A percentile compares a stretch with the other conserved stretches of the same genome.
phyloP scores from a whole-genome alignment of 2,329 filamentous ascomycete genomes.

The Penicillium freii region DNA sequence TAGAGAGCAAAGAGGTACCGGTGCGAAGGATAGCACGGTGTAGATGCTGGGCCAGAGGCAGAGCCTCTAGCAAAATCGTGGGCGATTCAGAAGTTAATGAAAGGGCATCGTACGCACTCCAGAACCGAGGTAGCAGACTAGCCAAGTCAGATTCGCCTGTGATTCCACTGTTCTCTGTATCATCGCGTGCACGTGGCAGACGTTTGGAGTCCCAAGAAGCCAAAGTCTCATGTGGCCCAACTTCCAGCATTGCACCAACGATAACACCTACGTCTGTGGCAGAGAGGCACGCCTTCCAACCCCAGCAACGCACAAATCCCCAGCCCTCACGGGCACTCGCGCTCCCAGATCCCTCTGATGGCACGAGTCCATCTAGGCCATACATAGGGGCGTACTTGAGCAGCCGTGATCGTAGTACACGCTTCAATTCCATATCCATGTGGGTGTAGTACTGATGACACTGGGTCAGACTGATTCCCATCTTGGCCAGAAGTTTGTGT shows the following conservation, averaged over 20 bases:
- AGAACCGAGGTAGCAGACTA: slow-evolving; percentile 51
- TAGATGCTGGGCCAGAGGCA: slow-evolving; percentile 82
- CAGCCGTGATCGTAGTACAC: slow-evolving; percentile 77
- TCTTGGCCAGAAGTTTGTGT: slow-evolving; percentile 93
- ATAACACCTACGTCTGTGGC: slow-evolving; percentile 94
- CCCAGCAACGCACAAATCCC: slow-evolving; percentile 97
- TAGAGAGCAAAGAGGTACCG: slow-evolving; percentile 85
- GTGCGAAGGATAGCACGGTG: slow-evolving; percentile 91
- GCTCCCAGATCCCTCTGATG: slow-evolving; percentile 68
- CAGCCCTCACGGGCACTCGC: slow-evolving; percentile 81
- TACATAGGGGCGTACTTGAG: slow-evolving; percentile 91
- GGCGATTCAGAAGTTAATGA: slow-evolving; percentile 46
- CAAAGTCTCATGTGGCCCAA: slow-evolving; percentile 56
- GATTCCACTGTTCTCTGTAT: slow-evolving; percentile 17
- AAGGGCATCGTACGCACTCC: slow-evolving; percentile 59
- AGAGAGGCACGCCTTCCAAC: slow-evolving; percentile 90
- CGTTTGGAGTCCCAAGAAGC: slow-evolving; percentile 35
- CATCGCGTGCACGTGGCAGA: slow-evolving; percentile 22
- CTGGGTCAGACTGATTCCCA: slow-evolving; percentile 92
- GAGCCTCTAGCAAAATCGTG: slow-evolving; percentile 64
- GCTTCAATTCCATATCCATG: slow-evolving; percentile 97
- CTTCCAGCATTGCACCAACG: slow-evolving; percentile 86
- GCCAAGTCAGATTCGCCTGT: slow-evolving; percentile 29
- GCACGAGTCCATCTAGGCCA: slow-evolving; percentile 89
- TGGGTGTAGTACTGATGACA: slow-evolving; percentile 95